Evolutionary conservation across 2,329 filamentous ascomycete species (phyloP).

Genomic region (Plectosphaerella plurivora): DNA sequence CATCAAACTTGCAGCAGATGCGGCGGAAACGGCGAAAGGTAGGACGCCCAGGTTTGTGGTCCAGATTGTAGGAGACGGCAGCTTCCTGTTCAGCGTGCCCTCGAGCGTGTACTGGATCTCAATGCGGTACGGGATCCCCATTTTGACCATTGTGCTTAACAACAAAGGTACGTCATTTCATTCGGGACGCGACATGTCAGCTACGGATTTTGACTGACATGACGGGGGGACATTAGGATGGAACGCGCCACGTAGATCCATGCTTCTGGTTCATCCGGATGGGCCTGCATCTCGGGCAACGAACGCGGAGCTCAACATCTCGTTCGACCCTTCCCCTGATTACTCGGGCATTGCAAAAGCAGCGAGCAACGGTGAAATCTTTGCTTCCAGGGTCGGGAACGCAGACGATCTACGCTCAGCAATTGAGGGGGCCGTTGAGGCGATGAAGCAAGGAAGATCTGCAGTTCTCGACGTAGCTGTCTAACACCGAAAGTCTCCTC

Average conservation of each 20-base stretch:
- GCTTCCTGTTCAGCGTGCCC: constrained; percentile 37
- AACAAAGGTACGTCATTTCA: constrained; percentile 25
- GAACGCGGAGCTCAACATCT: constrained; percentile 61
- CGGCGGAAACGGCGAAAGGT: constrained; percentile 20
- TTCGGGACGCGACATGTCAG: constrained; percentile 9
- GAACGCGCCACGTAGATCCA: constrained; percentile 55
- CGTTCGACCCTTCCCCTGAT: constrained; percentile 53
- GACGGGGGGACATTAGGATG: constrained; percentile 28
- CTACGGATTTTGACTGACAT: constrained; percentile 12
- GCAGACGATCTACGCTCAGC: too few relatives aligned
- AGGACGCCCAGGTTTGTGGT: constrained; percentile 34
- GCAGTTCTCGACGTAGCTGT: too few relatives aligned
- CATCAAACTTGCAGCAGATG: constrained; percentile 41
- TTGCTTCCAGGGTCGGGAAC: too few relatives aligned
- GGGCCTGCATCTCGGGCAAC: constrained; percentile 48
- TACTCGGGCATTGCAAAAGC: constrained; percentile 59
- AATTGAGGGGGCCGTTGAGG: too few relatives aligned
- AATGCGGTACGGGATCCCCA: constrained; percentile 33
- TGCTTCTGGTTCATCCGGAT: constrained; percentile 54
- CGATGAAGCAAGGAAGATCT: too few relatives aligned
- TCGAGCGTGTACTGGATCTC: constrained; percentile 39
- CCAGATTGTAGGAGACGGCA: constrained; percentile 39
- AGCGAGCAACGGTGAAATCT: constrained; percentile 22
- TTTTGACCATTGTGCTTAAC: constrained; percentile 29
- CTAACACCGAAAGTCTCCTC: too few relatives aligned